Base-by-base conservation (phyloP, 306 rosid species). In the Hylodesmum podocarpum region DNA sequence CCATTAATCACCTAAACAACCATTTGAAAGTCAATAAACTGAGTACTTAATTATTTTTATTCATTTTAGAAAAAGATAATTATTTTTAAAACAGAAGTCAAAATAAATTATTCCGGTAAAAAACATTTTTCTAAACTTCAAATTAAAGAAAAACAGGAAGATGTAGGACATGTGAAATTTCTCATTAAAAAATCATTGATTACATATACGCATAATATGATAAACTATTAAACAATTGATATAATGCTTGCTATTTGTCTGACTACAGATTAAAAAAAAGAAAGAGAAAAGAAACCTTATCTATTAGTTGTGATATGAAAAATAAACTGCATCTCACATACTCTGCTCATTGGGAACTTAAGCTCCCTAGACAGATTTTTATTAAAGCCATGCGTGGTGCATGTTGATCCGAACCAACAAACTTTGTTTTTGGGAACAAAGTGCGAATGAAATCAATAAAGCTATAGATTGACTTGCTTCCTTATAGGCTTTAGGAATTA, bases 361-460 rank as follows among this genome's bases (percentile, higher is more conserved):
- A 44, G 19, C 18, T 49, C 55, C 19, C 16, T 8, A 7, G 16
- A 25, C 8, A 31, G 27, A 31, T 50, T 36, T 57, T 24, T 2
- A 21, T 21, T 1, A 76, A 65, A 39, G 80, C n/a, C 73, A 39
- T 36, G 8, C 22, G 53, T 50, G 73, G 73, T 64, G 73, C 66
- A 22, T 50, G 27, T n/a, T 76, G 43, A 65, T 76, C 54, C 49
- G 8, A 18, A n/a, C 24, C 41, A 22, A 15, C 63, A 75, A n/a
- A 7, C 40, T 34, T 25, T 36, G 73, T 66, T 76, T 76, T 76
- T 36, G 66, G 57, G 57, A 76, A 65, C 55, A 76, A 39, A 76
- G 66, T 65, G 25, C 64, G 47, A 63, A 64, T 62, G 57, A 27
- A n/a, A 63, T 75, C 72, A 63, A 47, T 8, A 63, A 63, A 75